A percentile compares a stretch with the other conserved stretches of the same genome.
Evolutionary conservation across 177 flowering plant species (phyloP).

Genomic region (Vitis hybrid): DNA sequence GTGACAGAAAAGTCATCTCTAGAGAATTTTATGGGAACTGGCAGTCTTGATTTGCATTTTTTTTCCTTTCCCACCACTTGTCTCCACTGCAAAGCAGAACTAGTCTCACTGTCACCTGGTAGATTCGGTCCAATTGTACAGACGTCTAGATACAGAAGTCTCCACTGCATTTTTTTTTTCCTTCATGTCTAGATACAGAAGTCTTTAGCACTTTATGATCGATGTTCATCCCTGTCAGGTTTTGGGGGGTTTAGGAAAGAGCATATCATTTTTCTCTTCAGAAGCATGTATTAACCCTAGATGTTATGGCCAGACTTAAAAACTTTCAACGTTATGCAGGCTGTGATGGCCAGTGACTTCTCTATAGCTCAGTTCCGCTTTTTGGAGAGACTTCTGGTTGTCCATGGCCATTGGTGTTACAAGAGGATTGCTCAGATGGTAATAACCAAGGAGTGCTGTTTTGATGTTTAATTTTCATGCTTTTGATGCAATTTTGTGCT

Average conservation of each 20-base stretch:
- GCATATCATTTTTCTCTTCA: not conserved
- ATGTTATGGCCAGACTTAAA: not conserved
- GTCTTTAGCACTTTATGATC: no score
- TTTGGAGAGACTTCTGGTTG: slow-evolving; percentile 81
- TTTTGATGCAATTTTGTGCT: not conserved
- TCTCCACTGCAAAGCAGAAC: no score
- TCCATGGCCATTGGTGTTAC: slow-evolving; percentile 96
- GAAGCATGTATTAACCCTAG: not conserved
- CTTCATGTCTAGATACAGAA: no score
- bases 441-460: slow-evolving; percentile 8
- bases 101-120: no score
- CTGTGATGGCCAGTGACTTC: slow-evolving; percentile 95
- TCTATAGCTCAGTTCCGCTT: slow-evolving; percentile 86
- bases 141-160: no score
- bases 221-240: no score
- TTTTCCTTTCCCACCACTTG: not conserved
- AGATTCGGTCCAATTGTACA: no score
- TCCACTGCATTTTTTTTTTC: no score
- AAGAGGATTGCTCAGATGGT: slow-evolving; percentile 89
- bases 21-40: no score
- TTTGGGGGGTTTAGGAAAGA: no score
- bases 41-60: not conserved
- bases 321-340: slow-evolving; percentile 46
- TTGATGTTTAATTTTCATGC: not conserved
- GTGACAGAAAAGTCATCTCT: no score